These are phyloP conservation scores for Blastomyces silverae DNA, from an alignment of 2,329 filamentous ascomycete species.

Conservation along the genomic window DNA sequence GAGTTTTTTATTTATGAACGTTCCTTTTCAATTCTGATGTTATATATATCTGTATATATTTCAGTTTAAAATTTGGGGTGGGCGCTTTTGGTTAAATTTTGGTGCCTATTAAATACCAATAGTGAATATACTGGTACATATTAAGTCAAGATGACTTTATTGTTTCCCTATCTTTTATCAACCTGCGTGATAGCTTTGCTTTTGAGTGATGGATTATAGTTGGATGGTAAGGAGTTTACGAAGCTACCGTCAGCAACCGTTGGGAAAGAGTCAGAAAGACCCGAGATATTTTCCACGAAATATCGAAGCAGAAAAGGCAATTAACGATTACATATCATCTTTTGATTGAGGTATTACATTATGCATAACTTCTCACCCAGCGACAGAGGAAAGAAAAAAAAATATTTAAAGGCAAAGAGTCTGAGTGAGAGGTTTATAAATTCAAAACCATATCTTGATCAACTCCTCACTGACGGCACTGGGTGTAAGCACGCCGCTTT, in stretches of 20 bases:
- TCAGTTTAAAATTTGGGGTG: background rate
- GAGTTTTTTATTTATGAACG: too few species aligned
- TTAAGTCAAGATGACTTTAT: background rate
- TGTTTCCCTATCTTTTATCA: background rate
- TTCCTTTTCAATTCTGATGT: background rate
- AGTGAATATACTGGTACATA: background rate
- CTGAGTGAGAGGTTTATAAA: too few species aligned
- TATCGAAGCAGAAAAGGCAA: background rate
- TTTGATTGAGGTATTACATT: background rate
- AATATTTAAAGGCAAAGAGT: background rate
- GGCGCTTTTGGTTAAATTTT: background rate
- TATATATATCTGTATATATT: too few species aligned
- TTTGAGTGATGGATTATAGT: background rate
- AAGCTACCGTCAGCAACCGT: background rate
- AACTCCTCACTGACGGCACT: slow-evolving; percentile 61
- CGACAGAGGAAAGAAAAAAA: background rate
- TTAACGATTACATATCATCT: background rate
- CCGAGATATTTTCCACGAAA: background rate
- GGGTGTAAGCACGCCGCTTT: slow-evolving; percentile 56
- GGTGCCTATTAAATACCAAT: background rate
- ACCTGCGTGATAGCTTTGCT: background rate
- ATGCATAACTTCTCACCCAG: background rate
- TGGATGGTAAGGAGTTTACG: background rate
- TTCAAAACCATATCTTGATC: slow-evolving; percentile 55
- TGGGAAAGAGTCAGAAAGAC: background rate